These are phyloP conservation scores for Zymoseptoria passerinii DNA, from an alignment of 2,329 filamentous ascomycete species.

Conservation along the genomic window DNA sequence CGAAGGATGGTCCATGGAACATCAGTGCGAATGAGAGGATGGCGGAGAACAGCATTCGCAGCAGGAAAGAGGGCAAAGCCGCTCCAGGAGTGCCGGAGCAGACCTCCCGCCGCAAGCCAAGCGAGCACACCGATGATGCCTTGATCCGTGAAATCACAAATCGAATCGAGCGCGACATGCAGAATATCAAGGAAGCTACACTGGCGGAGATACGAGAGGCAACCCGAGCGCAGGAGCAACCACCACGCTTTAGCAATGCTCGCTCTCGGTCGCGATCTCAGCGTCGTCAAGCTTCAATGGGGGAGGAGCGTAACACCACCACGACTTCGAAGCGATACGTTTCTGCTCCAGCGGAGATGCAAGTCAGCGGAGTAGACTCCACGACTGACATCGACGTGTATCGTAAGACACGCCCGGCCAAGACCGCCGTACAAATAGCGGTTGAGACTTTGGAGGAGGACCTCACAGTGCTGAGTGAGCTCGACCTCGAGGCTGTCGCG, in stretches of 20 bases:
- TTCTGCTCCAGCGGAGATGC: conserved; percentile 14
- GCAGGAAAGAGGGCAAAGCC: background rate
- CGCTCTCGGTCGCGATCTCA: conserved; percentile 16
- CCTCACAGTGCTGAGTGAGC: conserved; percentile 48
- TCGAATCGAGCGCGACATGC: conserved; percentile 25
- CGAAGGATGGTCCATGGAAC: background rate
- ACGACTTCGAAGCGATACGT: conserved; percentile 9
- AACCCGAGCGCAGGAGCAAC: background rate
- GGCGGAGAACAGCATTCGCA: background rate
- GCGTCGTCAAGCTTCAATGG: conserved; percentile 1
- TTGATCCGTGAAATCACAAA: conserved; percentile 17
- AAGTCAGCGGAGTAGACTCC: conserved; percentile 17
- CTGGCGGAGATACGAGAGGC: conserved; percentile 1
- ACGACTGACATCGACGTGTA: conserved; percentile 17
- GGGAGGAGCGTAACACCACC: background rate
- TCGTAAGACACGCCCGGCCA: conserved; percentile 6
- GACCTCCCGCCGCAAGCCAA: background rate
- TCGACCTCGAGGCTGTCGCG: conserved; percentile 46
- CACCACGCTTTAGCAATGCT: background rate
- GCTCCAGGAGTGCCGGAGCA: background rate
- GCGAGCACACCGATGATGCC: conserved; percentile 13
- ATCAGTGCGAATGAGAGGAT: background rate
- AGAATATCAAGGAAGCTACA: conserved; percentile 17
- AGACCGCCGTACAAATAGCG: background rate
- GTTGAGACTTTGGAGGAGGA: conserved; percentile 23